Evolutionary conservation across 306 rosid species (phyloP), one percentile per base, ranked within the genome.

Genomic region (Citrullus colocynthis): DNA sequence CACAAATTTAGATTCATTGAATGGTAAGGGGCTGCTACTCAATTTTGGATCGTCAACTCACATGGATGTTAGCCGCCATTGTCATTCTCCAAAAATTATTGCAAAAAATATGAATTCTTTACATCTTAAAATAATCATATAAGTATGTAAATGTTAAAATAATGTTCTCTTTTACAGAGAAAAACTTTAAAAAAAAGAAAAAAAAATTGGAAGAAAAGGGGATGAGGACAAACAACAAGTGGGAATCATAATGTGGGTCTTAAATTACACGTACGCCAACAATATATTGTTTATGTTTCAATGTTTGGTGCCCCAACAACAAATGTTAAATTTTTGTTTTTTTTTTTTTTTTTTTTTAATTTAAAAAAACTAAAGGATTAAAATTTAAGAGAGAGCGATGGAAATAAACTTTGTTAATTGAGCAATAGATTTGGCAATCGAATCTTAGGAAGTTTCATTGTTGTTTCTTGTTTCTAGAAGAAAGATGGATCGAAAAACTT

Each of bases 1-100:
- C 14, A 45, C 24, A 5, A 24, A 3, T 0, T 24, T 71, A 0
- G 76, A 7, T 71, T 71, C 76, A 71, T 21, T 71, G 76, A 71
- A 48, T 45, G 76, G 6, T 6, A 3, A 45, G 13, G 7, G 58
- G 76, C 54, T 24, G 76, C 76, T 71, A 37, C 13, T n/a, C 75
- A 20, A 36, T 69, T 39, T 20, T 39, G 37, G 75, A 63, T 63
- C 70, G 10, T 34, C 45, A 6, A 13, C 10, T 71, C 76, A 71
- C 58, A 48, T 71, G 76, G 76, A 16, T 11, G 34, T 69, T 69
- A 71, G 76, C 76, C 76, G 76, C 76, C 76, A 1, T 7, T 6
- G 76, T 71, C 76, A 71, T 71, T 32, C 58, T 48, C 57, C 76
- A 70, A 42, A 69, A 65, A 37, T 1, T 17, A 65, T 37, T 65